A percentile compares a stretch with the other conserved stretches of the same genome.
Evolutionary conservation across 805 yeast species (phyloP).

Genomic region (Myxozyma sirexii): DNA sequence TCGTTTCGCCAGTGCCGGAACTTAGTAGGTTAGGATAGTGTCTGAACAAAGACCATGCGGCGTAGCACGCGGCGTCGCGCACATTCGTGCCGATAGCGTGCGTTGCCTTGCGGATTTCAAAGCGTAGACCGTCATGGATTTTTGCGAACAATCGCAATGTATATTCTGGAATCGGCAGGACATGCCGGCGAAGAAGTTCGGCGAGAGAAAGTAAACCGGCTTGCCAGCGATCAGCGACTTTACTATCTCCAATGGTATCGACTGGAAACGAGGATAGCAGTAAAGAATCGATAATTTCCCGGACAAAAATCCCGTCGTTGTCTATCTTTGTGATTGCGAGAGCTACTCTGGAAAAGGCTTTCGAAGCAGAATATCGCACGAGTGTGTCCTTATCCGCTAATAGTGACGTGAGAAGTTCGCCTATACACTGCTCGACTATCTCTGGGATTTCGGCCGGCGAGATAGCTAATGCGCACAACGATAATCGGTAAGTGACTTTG

Average conservation of each 20-base stretch:
- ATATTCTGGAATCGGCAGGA: conserved; percentile 10
- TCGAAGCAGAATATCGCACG: conserved; percentile 67
- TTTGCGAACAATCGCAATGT: conserved; percentile 25
- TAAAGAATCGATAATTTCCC: conserved; percentile 19
- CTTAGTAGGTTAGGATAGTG: conserved; percentile 38
- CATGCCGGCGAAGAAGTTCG: conserved; percentile 45
- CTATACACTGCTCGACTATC: conserved; percentile 53
- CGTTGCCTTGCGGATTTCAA: conserved; percentile 59
- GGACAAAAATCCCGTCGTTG: conserved; percentile 5
- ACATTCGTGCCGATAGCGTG: conserved; percentile 65
- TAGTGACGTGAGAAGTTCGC: conserved; percentile 48
- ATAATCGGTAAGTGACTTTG: conserved; percentile 25
- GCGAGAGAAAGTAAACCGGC: conserved; percentile 63
- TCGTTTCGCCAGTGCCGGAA: conserved; percentile 17
- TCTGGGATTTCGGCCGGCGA: conserved; percentile 43
- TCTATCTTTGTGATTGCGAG: conserved; percentile 7
- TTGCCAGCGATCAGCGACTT: conserved; percentile 54
- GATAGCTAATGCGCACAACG: conserved; percentile 22
- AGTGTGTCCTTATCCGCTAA: conserved; percentile 55
- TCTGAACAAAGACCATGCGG: conserved; percentile 75
- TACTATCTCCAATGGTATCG: conserved; percentile 36
- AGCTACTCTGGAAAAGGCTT: conserved; percentile 44
- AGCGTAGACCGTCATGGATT: conserved; percentile 45
- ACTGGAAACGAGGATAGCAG: conserved; percentile 10
- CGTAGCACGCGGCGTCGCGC: conserved; percentile 82